Base-by-base conservation (phyloP, 148 eudicot species). In the Polygonum aviculare region DNA sequence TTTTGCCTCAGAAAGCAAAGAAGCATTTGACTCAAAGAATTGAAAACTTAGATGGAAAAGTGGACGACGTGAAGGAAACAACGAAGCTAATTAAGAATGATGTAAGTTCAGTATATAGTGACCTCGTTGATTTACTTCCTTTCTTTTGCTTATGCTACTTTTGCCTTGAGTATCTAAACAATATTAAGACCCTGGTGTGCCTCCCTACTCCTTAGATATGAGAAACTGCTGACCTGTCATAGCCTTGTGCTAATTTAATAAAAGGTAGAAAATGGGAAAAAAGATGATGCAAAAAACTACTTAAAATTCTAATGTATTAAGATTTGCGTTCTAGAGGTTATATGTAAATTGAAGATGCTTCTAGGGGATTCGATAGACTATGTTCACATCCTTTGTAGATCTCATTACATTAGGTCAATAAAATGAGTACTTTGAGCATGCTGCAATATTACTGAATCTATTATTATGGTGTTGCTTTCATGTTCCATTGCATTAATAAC, bases 1-100 rank as follows among this genome's bases (percentile, higher is more conserved):
- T 22, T 63, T 72, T 48, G 51, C 69, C 39, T 80, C 88, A 93
- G 98, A 92, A 90, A 85, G 79, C 94, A 44, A 91, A 90, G 83
- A 84, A 72, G 81, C 94, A 93, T 79, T 86, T 93, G 88, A 87
- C 94, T 16, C 92, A 93, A 84, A 80, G 91, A 80, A 87, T 93
- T 80, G 90, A 91, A 78, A 90, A 83, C 82, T 75, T 93, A 79
- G 94, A 91, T 82, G 97, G 89, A 70, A 93, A 90, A 78, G 80
- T 93, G 38, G 98, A 91, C 74, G 91, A 93, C 41, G 92, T 87
- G 81, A 84, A 83, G 80, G 94, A 93, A 75, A 62, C 87, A 51
- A 83, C 94, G 44, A 93, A 93, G 73, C 55, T 82, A 44, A 87
- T 90, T 75, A 80, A 76, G 77, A 84, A 79, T 80, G 89, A 93